Conservation (phyloP, 495 filamentous ascomycete genomes). For the Aspergillus olivimuriae region DNA sequence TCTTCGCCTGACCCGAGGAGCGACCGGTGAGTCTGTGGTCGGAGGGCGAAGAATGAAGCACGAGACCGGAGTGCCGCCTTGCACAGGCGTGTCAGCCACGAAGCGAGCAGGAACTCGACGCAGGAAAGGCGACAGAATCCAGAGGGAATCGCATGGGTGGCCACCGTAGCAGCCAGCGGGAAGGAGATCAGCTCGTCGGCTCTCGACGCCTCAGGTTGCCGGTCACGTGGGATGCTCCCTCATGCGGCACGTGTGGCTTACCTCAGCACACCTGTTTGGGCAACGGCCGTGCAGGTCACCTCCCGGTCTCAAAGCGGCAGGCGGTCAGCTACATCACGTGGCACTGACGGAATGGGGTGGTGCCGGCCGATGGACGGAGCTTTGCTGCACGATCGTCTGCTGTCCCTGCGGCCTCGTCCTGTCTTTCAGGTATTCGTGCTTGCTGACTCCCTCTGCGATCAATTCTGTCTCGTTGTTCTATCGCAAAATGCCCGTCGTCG, state of each 20-base stretch:
- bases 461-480: too few relatives aligned
- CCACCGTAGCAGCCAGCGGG: conserved; percentile 15
- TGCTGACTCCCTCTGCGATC: too few relatives aligned
- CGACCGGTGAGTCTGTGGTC: conserved; percentile 26
- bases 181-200: conserved; percentile 23
- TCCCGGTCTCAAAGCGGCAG: not conserved
- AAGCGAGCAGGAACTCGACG: conserved; percentile 19
- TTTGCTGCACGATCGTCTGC: conserved; percentile 5
- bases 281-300: too few relatives aligned
- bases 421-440: too few relatives aligned
- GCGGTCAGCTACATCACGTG: conserved; percentile 17
- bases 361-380: too few relatives aligned
- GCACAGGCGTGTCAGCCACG: conserved; percentile 27
- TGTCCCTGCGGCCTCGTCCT: too few relatives aligned
- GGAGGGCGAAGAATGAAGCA: conserved; percentile 22
- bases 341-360: conserved; percentile 3
- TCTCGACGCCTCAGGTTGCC: conserved; percentile 14
- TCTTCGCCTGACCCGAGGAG: conserved; percentile 27
- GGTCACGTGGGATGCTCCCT: conserved; percentile 13
- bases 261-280: too few relatives aligned
- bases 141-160: conserved; percentile 25
- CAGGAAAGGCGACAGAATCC: conserved; percentile 18
- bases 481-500: conserved; percentile 66
- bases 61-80: conserved; percentile 33
- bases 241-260: conserved; percentile 11